These are phyloP conservation scores for Penicillium egyptiacum DNA, from an alignment of 495 filamentous ascomycete genomes.

Conservation along the genomic window DNA sequence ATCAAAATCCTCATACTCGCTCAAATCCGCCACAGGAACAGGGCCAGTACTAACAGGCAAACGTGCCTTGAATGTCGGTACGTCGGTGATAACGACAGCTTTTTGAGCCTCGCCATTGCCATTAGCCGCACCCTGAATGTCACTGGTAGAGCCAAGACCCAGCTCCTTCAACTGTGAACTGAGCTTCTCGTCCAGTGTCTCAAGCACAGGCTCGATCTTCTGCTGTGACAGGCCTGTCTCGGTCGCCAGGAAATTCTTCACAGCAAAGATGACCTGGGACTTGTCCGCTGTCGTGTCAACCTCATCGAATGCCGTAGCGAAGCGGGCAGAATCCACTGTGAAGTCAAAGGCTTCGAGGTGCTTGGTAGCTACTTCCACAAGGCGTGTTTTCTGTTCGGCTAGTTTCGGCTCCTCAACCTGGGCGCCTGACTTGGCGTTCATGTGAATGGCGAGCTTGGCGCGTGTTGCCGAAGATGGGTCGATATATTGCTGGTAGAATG, in stretches of 20 bases:
- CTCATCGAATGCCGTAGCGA: constrained; percentile 46
- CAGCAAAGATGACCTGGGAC: constrained; percentile 40
- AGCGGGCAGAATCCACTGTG: constrained; percentile 40
- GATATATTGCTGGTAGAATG: constrained; percentile 79
- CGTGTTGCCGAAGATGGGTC: constrained; percentile 68
- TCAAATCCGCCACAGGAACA: constrained; percentile 68
- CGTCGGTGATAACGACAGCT: constrained; percentile 64
- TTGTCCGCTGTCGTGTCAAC: constrained; percentile 49
- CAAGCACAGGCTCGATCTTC: constrained; percentile 42
- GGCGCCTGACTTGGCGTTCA: constrained; percentile 67
- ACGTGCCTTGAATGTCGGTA: constrained; percentile 72
- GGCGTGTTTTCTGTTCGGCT: constrained; percentile 53
- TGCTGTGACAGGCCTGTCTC: constrained; percentile 46
- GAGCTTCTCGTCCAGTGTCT: constrained; percentile 47
- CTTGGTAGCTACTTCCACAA: constrained; percentile 50
- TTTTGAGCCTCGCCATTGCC: constrained; percentile 22
- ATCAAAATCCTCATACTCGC: constrained; percentile 77
- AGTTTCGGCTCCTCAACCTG: constrained; percentile 33
- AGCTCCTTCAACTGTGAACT: constrained; percentile 42
- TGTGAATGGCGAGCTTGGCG: constrained; percentile 79
- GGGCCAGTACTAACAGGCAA: constrained; percentile 68
- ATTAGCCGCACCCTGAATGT: constrained; percentile 30
- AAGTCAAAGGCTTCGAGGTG: constrained; percentile 55
- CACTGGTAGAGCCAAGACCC: constrained; percentile 34
- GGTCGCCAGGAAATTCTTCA: constrained; percentile 51